Conservation (phyloP, 2,329 filamentous ascomycete genomes). For the Arachnomyces sp. region DNA sequence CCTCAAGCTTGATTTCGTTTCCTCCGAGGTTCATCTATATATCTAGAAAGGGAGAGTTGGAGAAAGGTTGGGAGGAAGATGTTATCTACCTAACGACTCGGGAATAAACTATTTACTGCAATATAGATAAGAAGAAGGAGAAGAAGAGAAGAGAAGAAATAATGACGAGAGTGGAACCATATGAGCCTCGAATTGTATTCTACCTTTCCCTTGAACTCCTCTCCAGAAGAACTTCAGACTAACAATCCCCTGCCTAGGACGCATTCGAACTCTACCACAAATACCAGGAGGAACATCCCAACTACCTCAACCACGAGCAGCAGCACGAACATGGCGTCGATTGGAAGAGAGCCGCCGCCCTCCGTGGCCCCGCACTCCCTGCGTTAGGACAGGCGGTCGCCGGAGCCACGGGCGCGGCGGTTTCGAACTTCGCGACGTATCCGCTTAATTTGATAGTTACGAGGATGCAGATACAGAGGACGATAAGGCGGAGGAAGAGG, state of each 20-base stretch:
- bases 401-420: slow-evolving; percentile 67
- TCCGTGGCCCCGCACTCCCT: slow-evolving; percentile 47
- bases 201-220: background rate
- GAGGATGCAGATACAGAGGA: slow-evolving; percentile 68
- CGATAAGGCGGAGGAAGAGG: slow-evolving; percentile 22
- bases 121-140: too few relatives aligned
- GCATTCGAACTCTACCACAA: slow-evolving; percentile 39
- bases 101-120: too few relatives aligned
- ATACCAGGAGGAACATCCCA: slow-evolving; percentile 15
- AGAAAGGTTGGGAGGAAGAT: too few relatives aligned
- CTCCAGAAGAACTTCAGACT: slow-evolving; percentile 6
- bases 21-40: too few relatives aligned
- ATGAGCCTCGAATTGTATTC: background rate
- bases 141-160: too few relatives aligned
- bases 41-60: too few relatives aligned
- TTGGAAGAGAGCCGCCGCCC: slow-evolving; percentile 23
- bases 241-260: slow-evolving; percentile 24
- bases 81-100: too few relatives aligned
- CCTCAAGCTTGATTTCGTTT: too few relatives aligned
- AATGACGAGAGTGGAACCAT: too few relatives aligned
- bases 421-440: slow-evolving; percentile 72
- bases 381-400: slow-evolving; percentile 76
- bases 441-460: slow-evolving; percentile 77
- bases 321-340: slow-evolving; percentile 19
- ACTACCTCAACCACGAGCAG: slow-evolving; percentile 20